phyloP scores from a whole-genome alignment of 805 yeast species.

The Kuraishia ogatae region DNA sequence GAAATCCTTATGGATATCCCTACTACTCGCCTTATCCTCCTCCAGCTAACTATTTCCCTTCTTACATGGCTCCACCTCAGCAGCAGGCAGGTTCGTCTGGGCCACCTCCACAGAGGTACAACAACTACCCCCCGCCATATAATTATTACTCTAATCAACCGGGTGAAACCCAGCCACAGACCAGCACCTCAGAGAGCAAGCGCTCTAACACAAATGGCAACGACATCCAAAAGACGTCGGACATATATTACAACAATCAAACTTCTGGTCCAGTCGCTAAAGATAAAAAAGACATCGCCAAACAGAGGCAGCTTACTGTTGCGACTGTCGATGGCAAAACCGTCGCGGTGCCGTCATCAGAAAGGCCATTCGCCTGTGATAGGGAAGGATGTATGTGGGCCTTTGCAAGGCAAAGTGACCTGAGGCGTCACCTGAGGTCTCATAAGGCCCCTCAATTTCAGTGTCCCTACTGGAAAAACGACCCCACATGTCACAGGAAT shows the following conservation, averaged over 20 bases:
- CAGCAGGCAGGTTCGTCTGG: background rate
- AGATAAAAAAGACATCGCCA: background rate
- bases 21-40: constrained; percentile 1
- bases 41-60: background rate
- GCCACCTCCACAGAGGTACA: background rate
- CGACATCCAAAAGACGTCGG: background rate
- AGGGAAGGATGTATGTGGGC: constrained; percentile 36
- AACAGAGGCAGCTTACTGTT: background rate
- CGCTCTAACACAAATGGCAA: background rate
- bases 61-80: background rate
- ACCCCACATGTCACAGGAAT: constrained; percentile 65
- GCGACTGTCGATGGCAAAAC: background rate
- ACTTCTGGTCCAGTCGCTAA: background rate
- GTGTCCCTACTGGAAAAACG: constrained; percentile 66
- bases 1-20: constrained; percentile 1
- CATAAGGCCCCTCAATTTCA: constrained; percentile 59
- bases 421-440: constrained; percentile 57
- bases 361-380: constrained; percentile 4
- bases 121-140: constrained; percentile 2
- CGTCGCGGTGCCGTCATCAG: background rate
- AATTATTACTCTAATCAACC: constrained; percentile 1
- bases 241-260: background rate
- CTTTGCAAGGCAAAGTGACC: constrained; percentile 60
- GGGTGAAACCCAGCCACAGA: background rate
- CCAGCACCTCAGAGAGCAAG: background rate